These are phyloP conservation scores for Trichoderma polysporum DNA, from an alignment of 2,329 filamentous ascomycete genomes.

Conservation along the genomic window DNA sequence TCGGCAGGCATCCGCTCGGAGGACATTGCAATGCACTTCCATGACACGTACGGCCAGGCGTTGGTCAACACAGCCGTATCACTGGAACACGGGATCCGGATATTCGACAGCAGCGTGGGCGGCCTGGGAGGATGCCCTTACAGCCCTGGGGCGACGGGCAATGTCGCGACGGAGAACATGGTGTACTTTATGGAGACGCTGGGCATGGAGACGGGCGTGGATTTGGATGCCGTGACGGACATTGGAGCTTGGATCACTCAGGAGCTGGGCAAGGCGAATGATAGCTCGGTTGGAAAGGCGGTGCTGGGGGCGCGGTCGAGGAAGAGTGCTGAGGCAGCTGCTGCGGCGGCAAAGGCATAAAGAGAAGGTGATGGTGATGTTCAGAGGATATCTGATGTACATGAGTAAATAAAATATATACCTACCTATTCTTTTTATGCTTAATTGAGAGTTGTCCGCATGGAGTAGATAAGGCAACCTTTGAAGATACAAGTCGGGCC, in stretches of 20 bases:
- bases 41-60: conserved; percentile 85
- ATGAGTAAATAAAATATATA: not conserved
- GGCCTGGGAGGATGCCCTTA: conserved; percentile 85
- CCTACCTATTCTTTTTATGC: not conserved
- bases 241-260: conserved; percentile 71
- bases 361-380: not conserved
- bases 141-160: conserved; percentile 81
- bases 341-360: conserved; percentile 25
- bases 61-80: conserved; percentile 78
- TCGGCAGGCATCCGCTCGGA: conserved; percentile 67
- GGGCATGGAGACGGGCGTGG: conserved; percentile 72
- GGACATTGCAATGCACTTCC: conserved; percentile 80
- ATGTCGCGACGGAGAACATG: conserved; percentile 81
- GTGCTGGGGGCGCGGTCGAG: conserved; percentile 51
- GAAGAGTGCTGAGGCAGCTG: conserved; percentile 29
- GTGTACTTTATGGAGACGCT: conserved; percentile 75
- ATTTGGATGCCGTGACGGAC: conserved; percentile 63
- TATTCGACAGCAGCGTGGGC: conserved; percentile 76
- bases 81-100: conserved; percentile 73
- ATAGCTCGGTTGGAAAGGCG: conserved; percentile 67
- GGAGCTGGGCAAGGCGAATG: conserved; percentile 62
- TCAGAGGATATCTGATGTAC: not conserved
- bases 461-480: no score
- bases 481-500: no score
- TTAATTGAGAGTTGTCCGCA: no score